Conservation (phyloP, 1,284 basidiomycete species). For the Mycosarcoma maydis region DNA sequence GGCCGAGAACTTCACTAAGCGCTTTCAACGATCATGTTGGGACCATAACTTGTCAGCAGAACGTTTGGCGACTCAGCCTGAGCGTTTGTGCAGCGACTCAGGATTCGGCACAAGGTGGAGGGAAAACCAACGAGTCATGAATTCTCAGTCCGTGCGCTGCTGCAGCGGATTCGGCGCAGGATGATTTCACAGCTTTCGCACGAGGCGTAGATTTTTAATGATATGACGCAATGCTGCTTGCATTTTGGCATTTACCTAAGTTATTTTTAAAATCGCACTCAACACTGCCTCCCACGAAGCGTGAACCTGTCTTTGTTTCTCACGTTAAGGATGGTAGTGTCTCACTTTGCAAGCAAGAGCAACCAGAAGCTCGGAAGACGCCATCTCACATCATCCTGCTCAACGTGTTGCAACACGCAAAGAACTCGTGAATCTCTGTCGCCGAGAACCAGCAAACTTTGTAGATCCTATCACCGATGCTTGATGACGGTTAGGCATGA, state of each 20-base stretch:
- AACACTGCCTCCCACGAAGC: too few relatives aligned
- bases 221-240: slow-evolving; percentile 45
- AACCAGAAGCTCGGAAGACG: slow-evolving; percentile 4
- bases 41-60: background rate
- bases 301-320: too few relatives aligned
- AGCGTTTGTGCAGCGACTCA: background rate
- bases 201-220: slow-evolving; percentile 12
- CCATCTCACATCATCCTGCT: slow-evolving; percentile 10
- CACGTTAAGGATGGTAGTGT: too few relatives aligned
- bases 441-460: background rate
- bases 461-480: background rate
- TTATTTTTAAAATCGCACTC: too few relatives aligned
- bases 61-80: slow-evolving; percentile 1
- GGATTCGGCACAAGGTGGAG: background rate
- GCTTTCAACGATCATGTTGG: slow-evolving; percentile 2
- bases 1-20: background rate
- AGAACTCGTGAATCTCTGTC: too few relatives aligned
- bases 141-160: slow-evolving; percentile 9
- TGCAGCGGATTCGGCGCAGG: background rate
- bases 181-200: slow-evolving; percentile 11
- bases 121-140: too few relatives aligned
- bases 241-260: too few relatives aligned
- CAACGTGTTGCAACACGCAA: too few relatives aligned
- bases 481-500: background rate
- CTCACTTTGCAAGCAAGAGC: too few relatives aligned